Percentiles rank a stretch among this genome's conserved stretches.
These are phyloP conservation scores for Lepidium aucheri DNA, from an alignment of 345 rosid species.

Conservation along the genomic window DNA sequence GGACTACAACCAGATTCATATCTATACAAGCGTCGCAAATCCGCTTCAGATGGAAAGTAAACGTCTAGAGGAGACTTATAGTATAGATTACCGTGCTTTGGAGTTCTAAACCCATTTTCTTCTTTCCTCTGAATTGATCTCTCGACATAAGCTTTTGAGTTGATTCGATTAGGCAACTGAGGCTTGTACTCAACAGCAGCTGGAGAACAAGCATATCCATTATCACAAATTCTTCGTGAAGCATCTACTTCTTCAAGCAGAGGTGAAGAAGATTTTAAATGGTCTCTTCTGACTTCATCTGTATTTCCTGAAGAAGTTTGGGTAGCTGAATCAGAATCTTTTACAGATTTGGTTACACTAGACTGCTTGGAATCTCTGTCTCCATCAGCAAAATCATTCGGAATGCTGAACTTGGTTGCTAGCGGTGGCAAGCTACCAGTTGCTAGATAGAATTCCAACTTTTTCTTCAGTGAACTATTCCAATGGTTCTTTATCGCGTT, in stretches of 20 bases:
- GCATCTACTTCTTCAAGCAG: slow-evolving; percentile 37
- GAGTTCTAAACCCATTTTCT: slow-evolving; percentile 31
- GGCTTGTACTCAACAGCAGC: slow-evolving; percentile 35
- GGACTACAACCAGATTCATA: slow-evolving; percentile 40
- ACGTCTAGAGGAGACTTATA: slow-evolving; percentile 47
- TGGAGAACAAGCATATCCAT: slow-evolving; percentile 48
- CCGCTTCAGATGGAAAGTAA: slow-evolving; percentile 33
- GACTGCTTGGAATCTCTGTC: slow-evolving; percentile 16
- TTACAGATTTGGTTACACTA: slow-evolving; percentile 18
- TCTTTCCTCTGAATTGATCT: slow-evolving; percentile 23
- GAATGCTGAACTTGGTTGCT: slow-evolving; percentile 29
- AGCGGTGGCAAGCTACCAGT: slow-evolving; percentile 63
- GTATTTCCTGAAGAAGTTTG: slow-evolving; percentile 54
- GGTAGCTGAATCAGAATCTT: slow-evolving; percentile 46
- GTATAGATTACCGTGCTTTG: slow-evolving; percentile 41
- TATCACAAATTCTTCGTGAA: slow-evolving; percentile 31
- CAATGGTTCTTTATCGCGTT: slow-evolving; percentile 94
- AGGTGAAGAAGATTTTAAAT: slow-evolving; percentile 39
- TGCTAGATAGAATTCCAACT: slow-evolving; percentile 66
- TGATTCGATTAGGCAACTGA: slow-evolving; percentile 18
- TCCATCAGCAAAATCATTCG: slow-evolving; percentile 10
- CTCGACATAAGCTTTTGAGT: slow-evolving; percentile 21
- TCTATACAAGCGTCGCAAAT: slow-evolving; percentile 25
- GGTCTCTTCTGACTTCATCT: slow-evolving; percentile 47
- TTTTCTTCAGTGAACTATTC: slow-evolving; percentile 97